A percentile compares a stretch with the other conserved stretches of the same genome.
Evolutionary conservation across 768 basidiomycete genomes (phyloP).

Genomic region (Mrakia frigida): DNA sequence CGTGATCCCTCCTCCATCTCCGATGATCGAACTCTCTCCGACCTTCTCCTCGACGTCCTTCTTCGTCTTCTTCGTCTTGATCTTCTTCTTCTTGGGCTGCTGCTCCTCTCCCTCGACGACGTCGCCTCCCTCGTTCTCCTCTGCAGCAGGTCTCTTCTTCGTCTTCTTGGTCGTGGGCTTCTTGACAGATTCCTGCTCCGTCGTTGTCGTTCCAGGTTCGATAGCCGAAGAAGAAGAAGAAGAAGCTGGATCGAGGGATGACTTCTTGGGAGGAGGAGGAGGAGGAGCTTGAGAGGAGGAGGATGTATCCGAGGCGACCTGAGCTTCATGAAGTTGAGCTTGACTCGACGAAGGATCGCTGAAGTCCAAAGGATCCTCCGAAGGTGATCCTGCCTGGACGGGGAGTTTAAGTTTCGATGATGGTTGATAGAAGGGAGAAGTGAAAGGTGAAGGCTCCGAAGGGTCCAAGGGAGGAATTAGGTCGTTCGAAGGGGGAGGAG

Average conservation of each 20-base stretch:
- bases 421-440: too few species aligned
- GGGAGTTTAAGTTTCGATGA: too few species aligned
- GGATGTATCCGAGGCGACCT: too few species aligned
- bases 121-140: neutral
- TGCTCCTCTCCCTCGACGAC: neutral
- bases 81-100: neutral
- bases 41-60: neutral
- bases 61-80: neutral
- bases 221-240: neutral
- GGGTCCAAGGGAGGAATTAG: too few species aligned
- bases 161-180: neutral
- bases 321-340: too few species aligned
- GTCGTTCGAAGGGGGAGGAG: too few species aligned
- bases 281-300: neutral
- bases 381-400: too few species aligned
- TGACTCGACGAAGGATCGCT: neutral
- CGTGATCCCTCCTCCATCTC: neutral
- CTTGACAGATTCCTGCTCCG: neutral
- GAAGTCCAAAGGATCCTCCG: neutral
- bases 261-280: neutral
- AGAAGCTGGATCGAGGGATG: neutral
- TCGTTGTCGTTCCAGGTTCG: neutral
- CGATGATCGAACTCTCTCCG: neutral
- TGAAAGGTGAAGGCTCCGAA: too few species aligned
- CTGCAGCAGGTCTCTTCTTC: neutral